Evolutionary conservation across 1,139 yeast genomes (phyloP).

Genomic region (Yamadazyma songkhlaensis): DNA sequence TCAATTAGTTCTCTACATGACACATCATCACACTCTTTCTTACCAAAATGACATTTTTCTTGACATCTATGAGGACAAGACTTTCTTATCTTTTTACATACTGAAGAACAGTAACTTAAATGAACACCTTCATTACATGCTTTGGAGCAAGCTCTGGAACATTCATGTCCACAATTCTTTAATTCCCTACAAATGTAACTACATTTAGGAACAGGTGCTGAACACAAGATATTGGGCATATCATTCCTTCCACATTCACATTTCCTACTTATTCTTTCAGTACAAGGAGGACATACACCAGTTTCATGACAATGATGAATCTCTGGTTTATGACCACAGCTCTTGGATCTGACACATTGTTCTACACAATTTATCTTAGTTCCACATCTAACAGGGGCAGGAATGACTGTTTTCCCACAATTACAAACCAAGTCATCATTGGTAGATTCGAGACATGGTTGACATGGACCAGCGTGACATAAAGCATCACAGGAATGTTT

Average conservation of each 20-base stretch:
- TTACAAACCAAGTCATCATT: constrained; percentile 79
- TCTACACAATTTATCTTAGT: constrained; percentile 66
- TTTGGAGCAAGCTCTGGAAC: constrained; percentile 56
- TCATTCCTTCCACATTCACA: constrained; percentile 72
- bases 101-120: constrained; percentile 47
- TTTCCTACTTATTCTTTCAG: constrained; percentile 54
- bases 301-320: constrained; percentile 75
- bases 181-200: constrained; percentile 60
- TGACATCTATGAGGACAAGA: constrained; percentile 67
- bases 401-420: constrained; percentile 77
- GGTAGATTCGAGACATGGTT: constrained; percentile 79
- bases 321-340: constrained; percentile 77
- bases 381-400: constrained; percentile 92
- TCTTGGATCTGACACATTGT: constrained; percentile 59
- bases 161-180: constrained; percentile 69
- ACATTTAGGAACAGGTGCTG: constrained; percentile 68
- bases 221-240: constrained; percentile 69
- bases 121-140: constrained; percentile 30
- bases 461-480: constrained; percentile 85
- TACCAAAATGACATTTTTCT: constrained; percentile 59
- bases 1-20: constrained; percentile 49
- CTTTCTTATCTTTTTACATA: constrained; percentile 50
- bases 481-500: constrained; percentile 68
- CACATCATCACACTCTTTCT: constrained; percentile 36
- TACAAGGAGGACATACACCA: constrained; percentile 74